Conservation (phyloP, 1,284 basidiomycete genomes). For the Leccinum subrobustum region DNA sequence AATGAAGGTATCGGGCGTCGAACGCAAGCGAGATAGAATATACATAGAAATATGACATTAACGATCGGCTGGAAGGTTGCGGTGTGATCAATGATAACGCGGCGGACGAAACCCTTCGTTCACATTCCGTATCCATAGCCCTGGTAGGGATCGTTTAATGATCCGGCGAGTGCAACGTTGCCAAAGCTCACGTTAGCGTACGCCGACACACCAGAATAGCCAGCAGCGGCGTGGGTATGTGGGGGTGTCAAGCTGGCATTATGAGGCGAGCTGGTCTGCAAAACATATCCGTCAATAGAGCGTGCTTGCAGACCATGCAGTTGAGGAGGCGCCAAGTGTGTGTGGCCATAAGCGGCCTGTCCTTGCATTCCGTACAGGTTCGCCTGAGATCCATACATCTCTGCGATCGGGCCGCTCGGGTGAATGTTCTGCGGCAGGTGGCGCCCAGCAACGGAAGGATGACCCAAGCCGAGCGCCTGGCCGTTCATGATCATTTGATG, state of each 20-base stretch:
- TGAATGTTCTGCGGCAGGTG: slow-evolving; percentile 56
- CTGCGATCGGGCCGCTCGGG: slow-evolving; percentile 33
- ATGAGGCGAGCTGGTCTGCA: slow-evolving; percentile 66
- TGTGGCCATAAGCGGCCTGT: no score
- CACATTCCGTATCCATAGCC: slow-evolving; percentile 79
- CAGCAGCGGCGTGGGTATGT: slow-evolving; percentile 46
- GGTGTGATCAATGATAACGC: slow-evolving; percentile 7
- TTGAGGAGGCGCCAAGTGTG: slow-evolving; percentile 44
- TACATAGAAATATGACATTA: slow-evolving; percentile 2
- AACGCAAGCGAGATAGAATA: no score
- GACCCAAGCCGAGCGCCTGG: slow-evolving; percentile 52
- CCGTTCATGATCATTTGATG: slow-evolving; percentile 59
- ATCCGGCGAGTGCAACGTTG: slow-evolving; percentile 50
- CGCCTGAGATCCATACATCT: no score
- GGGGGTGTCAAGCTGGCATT: slow-evolving; percentile 56
- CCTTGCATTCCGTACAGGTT: no score
- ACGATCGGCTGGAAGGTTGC: slow-evolving; percentile 23
- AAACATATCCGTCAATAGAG: slow-evolving; percentile 74
- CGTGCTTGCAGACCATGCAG: slow-evolving; percentile 64
- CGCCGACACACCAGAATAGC: slow-evolving; percentile 52
- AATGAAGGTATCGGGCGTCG: no score
- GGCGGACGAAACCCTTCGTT: slow-evolving; percentile 10
- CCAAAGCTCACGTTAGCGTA: slow-evolving; percentile 58
- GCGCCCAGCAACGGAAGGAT: slow-evolving; percentile 43
- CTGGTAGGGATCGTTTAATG: slow-evolving; percentile 73